Evolutionary conservation across 495 filamentous ascomycete species (phyloP), one percentile per base, ranked within the genome.

Genomic region (Lepraria neglecta): DNA sequence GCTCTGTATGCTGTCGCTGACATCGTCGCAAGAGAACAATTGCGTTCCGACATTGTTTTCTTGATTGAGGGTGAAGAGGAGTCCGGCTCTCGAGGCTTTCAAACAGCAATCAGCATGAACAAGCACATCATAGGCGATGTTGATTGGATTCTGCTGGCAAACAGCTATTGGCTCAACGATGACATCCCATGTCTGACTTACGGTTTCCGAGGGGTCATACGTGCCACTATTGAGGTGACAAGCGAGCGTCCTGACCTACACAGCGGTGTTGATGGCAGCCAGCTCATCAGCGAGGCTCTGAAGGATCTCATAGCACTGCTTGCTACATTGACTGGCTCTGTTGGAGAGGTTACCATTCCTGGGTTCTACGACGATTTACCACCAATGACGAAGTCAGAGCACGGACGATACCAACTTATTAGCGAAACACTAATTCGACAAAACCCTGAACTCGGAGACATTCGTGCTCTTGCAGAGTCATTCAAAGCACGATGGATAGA

Each of bases 151-250:
- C 74, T 98, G 2, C 74, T 97, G 6, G 94, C 94, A 0, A 97
- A 97, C 74, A 96, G 91, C 73, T 97, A 98, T 75, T 98, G 94
- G 94, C 80, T 98, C 3, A 90, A 97, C 70, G 94, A 98, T 69
- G 88, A 91, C 61, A 88, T 92, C 7, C 94, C 94, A 1, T 97
- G 94, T 71, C 75, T 98, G 40, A 98, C 95, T 1, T 98, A 98
- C 65, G 94, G 94, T 9, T 78, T 96, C 3, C 82, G 94, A 53
- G 94, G 94, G n/a, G 91, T 97, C 30, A 86, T 98, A 17, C 92
- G 97, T 70, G 92, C 91, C 10, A 96, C 90, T 15, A 77, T 98
- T 27, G 84, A 89, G 51, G 82, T 97, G 33, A 85, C 90, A 62
- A 95, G 90, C 51, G 82, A 84, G 50, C 87, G 87, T 62, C 90